These are phyloP conservation scores for Hypoxylon sp. DNA, from an alignment of 2,329 filamentous ascomycete species.

Conservation along the genomic window DNA sequence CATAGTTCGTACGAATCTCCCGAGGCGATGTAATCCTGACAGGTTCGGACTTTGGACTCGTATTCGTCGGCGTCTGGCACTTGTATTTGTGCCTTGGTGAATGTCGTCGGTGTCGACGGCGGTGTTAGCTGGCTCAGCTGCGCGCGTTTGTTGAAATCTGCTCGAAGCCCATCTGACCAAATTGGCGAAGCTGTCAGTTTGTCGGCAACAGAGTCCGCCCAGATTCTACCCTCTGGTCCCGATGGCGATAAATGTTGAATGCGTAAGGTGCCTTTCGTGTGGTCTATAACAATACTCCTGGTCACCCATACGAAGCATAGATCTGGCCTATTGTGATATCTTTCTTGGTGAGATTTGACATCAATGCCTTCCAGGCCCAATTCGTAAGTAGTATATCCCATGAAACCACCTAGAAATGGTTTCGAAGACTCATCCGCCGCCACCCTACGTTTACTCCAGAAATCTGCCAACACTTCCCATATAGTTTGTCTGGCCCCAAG, in stretches of 20 bases:
- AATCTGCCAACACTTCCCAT: conserved; percentile 67
- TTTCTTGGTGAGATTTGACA: conserved; percentile 57
- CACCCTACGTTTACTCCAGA: conserved; percentile 56
- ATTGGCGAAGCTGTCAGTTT: conserved; percentile 54
- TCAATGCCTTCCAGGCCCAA: conserved; percentile 76
- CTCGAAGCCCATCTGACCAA: conserved; percentile 54
- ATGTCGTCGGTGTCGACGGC: conserved; percentile 49
- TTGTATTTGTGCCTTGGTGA: conserved; percentile 51
- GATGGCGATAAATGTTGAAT: conserved; percentile 74
- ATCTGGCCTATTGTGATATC: conserved; percentile 70
- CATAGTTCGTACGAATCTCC: conserved; percentile 91
- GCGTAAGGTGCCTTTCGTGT: conserved; percentile 71
- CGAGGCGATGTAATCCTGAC: conserved; percentile 79
- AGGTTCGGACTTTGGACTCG: conserved; percentile 75
- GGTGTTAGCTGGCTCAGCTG: conserved; percentile 49
- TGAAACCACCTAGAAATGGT: conserved; percentile 85
- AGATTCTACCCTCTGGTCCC: conserved; percentile 56
- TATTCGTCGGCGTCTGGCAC: conserved; percentile 68
- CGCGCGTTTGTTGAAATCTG: conserved; percentile 40
- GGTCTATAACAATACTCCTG: conserved; percentile 83
- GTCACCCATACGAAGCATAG: conserved; percentile 83
- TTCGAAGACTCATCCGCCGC: conserved; percentile 46
- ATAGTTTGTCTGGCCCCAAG: conserved; percentile 56
- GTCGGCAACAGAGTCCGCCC: conserved; percentile 61
- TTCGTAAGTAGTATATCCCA: conserved; percentile 90